phyloP scores from a whole-genome alignment of 345 rosid genomes.

The Gossypium stocksii region DNA sequence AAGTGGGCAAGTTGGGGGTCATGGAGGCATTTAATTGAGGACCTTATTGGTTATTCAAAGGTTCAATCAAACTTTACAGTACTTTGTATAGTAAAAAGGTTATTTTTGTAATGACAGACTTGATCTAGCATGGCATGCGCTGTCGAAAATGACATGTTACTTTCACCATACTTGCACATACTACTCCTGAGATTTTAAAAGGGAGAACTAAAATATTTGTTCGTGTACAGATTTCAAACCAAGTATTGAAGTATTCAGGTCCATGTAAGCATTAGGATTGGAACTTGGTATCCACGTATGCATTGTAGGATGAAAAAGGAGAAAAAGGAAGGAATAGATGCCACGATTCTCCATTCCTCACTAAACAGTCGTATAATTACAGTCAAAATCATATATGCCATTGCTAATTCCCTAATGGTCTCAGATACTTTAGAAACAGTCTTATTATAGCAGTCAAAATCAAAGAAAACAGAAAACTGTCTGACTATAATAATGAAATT shows the following conservation, averaged over 20 bases:
- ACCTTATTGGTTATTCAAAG: constrained; percentile 7
- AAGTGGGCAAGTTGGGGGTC: constrained; percentile 1
- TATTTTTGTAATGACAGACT: neutral
- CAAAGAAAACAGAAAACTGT: neutral
- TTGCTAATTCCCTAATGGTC: neutral
- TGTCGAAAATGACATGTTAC: neutral
- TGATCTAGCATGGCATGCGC: neutral
- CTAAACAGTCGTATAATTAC: too few relatives aligned
- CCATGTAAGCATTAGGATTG: neutral
- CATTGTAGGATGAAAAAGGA: neutral
- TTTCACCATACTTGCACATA: neutral
- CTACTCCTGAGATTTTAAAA: neutral
- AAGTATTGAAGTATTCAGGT: neutral
- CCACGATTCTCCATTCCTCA: neutral
- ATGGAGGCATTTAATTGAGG: neutral
- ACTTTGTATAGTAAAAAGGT: neutral
- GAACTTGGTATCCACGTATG: neutral
- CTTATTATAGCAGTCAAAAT: neutral
- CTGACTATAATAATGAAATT: neutral
- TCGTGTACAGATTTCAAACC: neutral
- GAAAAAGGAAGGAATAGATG: neutral
- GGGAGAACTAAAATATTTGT: neutral
- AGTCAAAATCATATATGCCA: neutral
- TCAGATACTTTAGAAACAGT: neutral
- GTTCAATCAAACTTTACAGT: neutral